These are phyloP conservation scores for Cinnamomum micranthum DNA, from an alignment of 164 flowering plant genomes.

Conservation along the genomic window DNA sequence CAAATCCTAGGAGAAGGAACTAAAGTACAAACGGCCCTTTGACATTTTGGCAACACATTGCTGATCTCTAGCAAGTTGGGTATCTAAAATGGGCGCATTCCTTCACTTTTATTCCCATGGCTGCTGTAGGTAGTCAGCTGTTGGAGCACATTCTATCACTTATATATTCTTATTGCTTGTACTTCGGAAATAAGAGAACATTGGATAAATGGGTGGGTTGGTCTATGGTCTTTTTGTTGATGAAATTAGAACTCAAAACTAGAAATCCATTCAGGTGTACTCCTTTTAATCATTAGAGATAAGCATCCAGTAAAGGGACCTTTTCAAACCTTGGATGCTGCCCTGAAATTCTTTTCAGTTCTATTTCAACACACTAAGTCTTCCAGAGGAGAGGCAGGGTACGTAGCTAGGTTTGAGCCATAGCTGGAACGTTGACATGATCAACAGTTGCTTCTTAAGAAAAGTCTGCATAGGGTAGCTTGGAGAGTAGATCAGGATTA, in stretches of 20 bases:
- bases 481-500: too few relatives aligned
- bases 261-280: neutral
- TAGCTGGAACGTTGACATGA: neutral
- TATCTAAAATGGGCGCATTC: slow-evolving; percentile 40
- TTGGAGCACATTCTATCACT: slow-evolving; percentile 9
- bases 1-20: neutral
- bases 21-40: slow-evolving; percentile 6
- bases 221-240: neutral
- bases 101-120: slow-evolving; percentile 33
- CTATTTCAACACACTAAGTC: neutral
- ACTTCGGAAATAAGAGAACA: neutral
- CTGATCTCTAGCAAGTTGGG: slow-evolving; percentile 39
- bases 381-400: neutral
- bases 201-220: neutral
- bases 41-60: slow-evolving; percentile 49
- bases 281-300: too few relatives aligned
- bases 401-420: neutral
- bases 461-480: too few relatives aligned
- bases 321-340: neutral
- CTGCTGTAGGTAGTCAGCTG: slow-evolving; percentile 13
- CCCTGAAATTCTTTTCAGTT: neutral
- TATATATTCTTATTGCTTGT: neutral
- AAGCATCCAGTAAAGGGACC: neutral
- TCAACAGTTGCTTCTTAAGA: too few relatives aligned
- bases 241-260: neutral